These are phyloP conservation scores for Emergomyces pasteurianus DNA, from an alignment of 2,329 filamentous ascomycete genomes.

Conservation along the genomic window DNA sequence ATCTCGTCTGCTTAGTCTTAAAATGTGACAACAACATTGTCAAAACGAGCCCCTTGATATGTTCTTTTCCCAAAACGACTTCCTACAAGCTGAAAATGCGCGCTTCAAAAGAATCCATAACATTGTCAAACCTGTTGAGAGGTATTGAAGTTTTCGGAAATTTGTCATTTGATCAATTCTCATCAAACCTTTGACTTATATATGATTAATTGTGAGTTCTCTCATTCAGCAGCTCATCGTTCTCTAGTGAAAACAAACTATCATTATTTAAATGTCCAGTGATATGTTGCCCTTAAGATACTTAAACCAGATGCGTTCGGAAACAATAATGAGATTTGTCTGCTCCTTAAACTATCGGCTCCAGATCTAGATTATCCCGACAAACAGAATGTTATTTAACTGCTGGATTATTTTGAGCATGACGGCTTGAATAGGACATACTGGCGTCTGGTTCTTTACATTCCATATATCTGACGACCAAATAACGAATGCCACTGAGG, in stretches of 20 bases:
- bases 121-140: no score
- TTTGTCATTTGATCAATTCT: conserved; percentile 12
- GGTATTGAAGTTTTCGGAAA: conserved; percentile 14
- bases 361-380: conserved; percentile 9
- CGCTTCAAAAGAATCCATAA: no score
- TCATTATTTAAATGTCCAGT: conserved; percentile 9
- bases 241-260: conserved; percentile 3
- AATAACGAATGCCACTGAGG: conserved; percentile 8
- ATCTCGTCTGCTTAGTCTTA: no score
- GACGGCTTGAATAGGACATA: conserved; percentile 14
- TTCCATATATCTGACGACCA: conserved; percentile 15
- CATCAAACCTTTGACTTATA: conserved; percentile 19
- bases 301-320: conserved; percentile 15
- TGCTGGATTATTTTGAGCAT: conserved; percentile 17
- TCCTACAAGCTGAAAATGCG: no score
- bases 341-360: conserved; percentile 10
- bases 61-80: no score
- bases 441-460: conserved; percentile 17
- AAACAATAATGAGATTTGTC: conserved; percentile 12
- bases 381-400: conserved; percentile 11
- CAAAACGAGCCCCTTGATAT: no score
- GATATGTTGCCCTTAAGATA: conserved; percentile 16
- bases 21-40: no score
- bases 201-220: conserved; percentile 9
- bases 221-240: conserved; percentile 1